Base-by-base conservation (phyloP, 805 yeast genomes). In the Maudiozyma pseudohumilis region DNA sequence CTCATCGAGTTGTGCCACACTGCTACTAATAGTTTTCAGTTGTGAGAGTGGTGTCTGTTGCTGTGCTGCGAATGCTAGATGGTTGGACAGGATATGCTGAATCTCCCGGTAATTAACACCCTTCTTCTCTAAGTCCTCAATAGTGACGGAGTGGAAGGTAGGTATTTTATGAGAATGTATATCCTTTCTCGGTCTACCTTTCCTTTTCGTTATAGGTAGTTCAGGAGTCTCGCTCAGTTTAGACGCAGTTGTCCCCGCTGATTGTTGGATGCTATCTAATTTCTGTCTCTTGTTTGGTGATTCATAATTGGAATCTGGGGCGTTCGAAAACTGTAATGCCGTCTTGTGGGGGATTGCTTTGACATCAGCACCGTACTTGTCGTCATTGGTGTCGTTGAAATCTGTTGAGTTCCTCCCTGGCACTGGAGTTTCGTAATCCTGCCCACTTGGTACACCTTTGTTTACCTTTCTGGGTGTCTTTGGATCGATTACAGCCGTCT, bases 1-100 rank as follows among this genome's bases (percentile, higher is more conserved):
- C 37, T 64, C 61, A 4, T 70, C 48, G 31, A 80, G 52, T 5
- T 61, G 56, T 5, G 72, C 64, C 4, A 80, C 73, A 6, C 63
- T 64, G 1, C 72, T 72, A 53, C 77, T 74, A 18, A 84, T 77
- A n/a, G 73, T 65, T 35, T 70, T 74, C 40, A 89, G 64, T 31
- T 71, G 70, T 6, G 82, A 70, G n/a, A 89, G 67, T 5, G 97
- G 96, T 0, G 94, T 84, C 28, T 92, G 88, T 18, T 87, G 74
- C 17, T 86, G 69, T 40, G 95, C 72, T 4, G 96, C 83, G 60
- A 83, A 92, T 12, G 97, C 96, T 41, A 89, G 66, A 57, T 85
- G 92, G 54, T 92, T 92, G 32, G 77, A 70, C 34, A 87, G 64
- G 9, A 85, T 70, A 55, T 80, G 79, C 36, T 70, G 70, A 33